These are phyloP conservation scores for Saksenaea vasiformis DNA, from an alignment of 371 early-diverging fungal species.

Conservation along the genomic window DNA sequence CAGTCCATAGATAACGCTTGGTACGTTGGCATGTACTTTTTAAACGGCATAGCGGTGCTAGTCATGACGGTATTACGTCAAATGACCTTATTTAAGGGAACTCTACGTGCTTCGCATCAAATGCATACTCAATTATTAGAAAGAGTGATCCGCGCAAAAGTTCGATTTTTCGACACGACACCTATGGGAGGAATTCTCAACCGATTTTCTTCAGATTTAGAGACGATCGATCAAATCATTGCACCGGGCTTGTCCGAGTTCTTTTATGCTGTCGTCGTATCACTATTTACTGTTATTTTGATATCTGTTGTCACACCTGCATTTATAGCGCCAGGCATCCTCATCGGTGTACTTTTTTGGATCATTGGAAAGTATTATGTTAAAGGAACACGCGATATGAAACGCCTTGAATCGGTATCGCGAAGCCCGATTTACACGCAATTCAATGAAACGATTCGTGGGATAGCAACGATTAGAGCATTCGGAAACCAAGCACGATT, in stretches of 20 bases:
- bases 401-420: constrained; percentile 2
- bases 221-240: neutral
- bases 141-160: neutral
- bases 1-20: no score
- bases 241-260: neutral
- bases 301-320: neutral
- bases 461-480: constrained; percentile 40
- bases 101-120: neutral
- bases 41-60: no score
- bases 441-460: constrained; percentile 3
- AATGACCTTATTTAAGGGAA: neutral
- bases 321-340: neutral
- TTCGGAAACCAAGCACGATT: constrained; percentile 51
- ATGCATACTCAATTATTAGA: neutral
- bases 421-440: neutral
- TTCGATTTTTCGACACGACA: neutral
- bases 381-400: neutral
- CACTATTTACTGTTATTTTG: neutral
- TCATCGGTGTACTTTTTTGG: neutral
- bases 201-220: constrained; percentile 2
- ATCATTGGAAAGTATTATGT: neutral
- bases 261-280: neutral
- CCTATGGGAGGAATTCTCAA: constrained; percentile 3
- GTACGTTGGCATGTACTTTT: no score
- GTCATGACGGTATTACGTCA: neutral